Base-by-base conservation (phyloP, 2,329 filamentous ascomycete species). In the Claviceps monticola region DNA sequence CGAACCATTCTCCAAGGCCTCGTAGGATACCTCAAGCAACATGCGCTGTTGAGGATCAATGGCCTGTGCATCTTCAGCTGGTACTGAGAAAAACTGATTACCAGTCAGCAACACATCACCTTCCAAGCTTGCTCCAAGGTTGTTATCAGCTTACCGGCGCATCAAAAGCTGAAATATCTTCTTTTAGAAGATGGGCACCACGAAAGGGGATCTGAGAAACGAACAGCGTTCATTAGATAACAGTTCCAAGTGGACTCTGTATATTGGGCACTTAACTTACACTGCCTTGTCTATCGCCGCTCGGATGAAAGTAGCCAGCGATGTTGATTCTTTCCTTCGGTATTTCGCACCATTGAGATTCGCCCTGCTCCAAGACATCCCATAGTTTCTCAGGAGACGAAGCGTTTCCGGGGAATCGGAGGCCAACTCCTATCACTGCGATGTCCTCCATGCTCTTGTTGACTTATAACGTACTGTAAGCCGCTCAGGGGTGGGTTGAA, bases 41-140 rank as follows among this genome's bases (percentile, higher is more conserved):
- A 76, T 64, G n/a, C 75, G 63, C 55, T 76, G 73, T 52, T 76
- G 73, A 6, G 75, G 75, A 49, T 79, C 76, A 51, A 78, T 73
- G 3, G 75, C 73, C 23, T 69, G 68, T 17, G 74, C 74, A 49
- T 78, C 74, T 17, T 73, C 71, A 0, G 72, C 66, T 0, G 73
- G 64, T 4, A 78, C 66, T 0, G 69, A 69, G 57, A 78, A 78
- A 61, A 78, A 78, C 73, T 76, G 36, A 13, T 2, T 34, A 17
- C n/a, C 16, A 46, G 36, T 51, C 7, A 48, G 48, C 8, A 19
- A 11, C 42, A 17, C 11, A 9, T 38, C 16, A 41, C 16, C 16
- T 21, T 16, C 13, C 45, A n/a, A 19, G 11, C 17, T 43, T 37
- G 11, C 39, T 19, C 47, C 42, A 34, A 9, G 19, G 3, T 21